Base-by-base conservation (phyloP, 2,329 filamentous ascomycete genomes). In the Fusarium pilosicola region DNA sequence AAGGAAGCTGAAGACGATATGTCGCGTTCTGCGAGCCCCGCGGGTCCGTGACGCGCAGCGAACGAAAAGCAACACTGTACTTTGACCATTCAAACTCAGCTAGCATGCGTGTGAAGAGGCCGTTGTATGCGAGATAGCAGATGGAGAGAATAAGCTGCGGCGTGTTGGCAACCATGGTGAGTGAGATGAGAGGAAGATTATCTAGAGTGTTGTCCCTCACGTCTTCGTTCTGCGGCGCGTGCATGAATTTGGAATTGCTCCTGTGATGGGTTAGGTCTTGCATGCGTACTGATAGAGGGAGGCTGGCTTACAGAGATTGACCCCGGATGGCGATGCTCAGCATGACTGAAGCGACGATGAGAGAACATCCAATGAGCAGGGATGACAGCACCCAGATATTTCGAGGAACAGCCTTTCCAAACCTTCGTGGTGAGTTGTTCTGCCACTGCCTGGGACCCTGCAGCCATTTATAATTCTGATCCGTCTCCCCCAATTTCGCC, bases 1-100 rank as follows among this genome's bases (percentile, higher is more conserved):
- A 77, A 10, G 76, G 76, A 2, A 78, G 41, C 32, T 78, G 75
- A 13, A 78, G 69, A 6, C 73, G 71, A 34, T 76, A 78, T 0
- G 74, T 75, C 7, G 69, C 62, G 9, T 58, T 63, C 32, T 78
- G 76, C 15, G 61, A 60, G 1, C 72, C 71, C n/a, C 36, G 65
- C 0, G 69, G 69, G 13, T 69, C 49, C 0, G 76, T 76, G 3
- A 78, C 76, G 1, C 76, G 62, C 15, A 77, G n/a, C 0, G 70
- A 12, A 39, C 59, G 60, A 42, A 62, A 75, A 2, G 39, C 59
- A 4, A 64, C n/a, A 20, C 72, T 71, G 12, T 67, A 73, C 20
- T 52, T 62, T 4, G 51, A 51, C 71, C 72, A 74, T 14, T 74
- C 72, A 22, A 74, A 74, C 26, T 74, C 72, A 2, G 71, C 71